These are phyloP conservation scores for Candida glucosophila DNA, from an alignment of 1,139 yeast species.

Conservation along the genomic window DNA sequence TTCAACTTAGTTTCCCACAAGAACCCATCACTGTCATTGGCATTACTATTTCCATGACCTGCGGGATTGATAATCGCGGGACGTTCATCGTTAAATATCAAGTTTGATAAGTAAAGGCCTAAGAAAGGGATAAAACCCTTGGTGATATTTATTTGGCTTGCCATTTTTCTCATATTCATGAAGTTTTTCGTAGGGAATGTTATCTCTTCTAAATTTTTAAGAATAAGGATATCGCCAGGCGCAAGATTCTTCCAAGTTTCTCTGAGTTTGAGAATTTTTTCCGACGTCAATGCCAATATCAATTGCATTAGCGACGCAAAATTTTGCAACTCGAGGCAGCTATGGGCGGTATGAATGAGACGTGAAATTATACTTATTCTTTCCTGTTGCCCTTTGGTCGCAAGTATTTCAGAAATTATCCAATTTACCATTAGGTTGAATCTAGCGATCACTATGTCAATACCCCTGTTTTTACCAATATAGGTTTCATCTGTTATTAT, in stretches of 20 bases:
- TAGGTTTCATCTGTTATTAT: slow-evolving; percentile 55
- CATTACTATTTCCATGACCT: too few species aligned
- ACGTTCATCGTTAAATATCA: slow-evolving; percentile 72
- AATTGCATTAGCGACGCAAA: slow-evolving; percentile 84
- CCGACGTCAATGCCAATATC: slow-evolving; percentile 73
- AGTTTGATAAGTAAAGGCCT: slow-evolving; percentile 76
- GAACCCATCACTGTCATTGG: slow-evolving; percentile 9
- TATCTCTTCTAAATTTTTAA: slow-evolving; percentile 56
- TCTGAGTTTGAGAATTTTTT: slow-evolving; percentile 49
- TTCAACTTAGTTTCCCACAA: too few species aligned
- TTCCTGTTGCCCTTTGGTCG: slow-evolving; percentile 53
- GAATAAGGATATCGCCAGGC: slow-evolving; percentile 50
- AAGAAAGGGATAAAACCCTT: slow-evolving; percentile 86
- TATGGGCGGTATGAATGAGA: slow-evolving; percentile 78
- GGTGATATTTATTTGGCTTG: slow-evolving; percentile 56
- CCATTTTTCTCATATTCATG: slow-evolving; percentile 51
- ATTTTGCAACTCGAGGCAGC: slow-evolving; percentile 66
- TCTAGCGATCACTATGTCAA: slow-evolving; percentile 77
- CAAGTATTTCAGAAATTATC: slow-evolving; percentile 79
- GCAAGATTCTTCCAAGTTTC: slow-evolving; percentile 68
- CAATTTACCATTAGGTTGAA: slow-evolving; percentile 87
- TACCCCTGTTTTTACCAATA: slow-evolving; percentile 49
- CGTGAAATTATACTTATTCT: slow-evolving; percentile 64
- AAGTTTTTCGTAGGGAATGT: slow-evolving; percentile 64
- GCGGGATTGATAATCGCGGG: slow-evolving; percentile 39